Percentiles rank a stretch among this genome's conserved stretches.
Conservation (phyloP, 1,284 basidiomycete genomes). For the Neonothopanus nambi region DNA sequence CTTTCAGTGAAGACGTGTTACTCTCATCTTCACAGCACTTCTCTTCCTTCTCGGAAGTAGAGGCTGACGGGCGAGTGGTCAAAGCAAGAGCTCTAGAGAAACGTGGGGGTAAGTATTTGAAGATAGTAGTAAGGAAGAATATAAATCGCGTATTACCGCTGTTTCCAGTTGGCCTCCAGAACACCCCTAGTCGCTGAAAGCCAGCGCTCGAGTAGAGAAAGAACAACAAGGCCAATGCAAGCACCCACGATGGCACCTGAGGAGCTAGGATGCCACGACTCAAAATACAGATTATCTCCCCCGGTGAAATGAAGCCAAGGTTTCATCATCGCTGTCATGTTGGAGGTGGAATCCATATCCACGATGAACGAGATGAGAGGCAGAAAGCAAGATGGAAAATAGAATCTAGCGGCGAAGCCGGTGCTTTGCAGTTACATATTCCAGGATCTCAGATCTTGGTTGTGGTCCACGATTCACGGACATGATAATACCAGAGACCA, state of each 20-base stretch:
- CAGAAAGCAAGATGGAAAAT: neutral
- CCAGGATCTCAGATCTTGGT: neutral
- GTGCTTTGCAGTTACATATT: too few relatives aligned
- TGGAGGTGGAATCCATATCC: constrained; percentile 20
- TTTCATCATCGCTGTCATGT: constrained; percentile 44
- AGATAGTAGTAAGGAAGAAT: neutral
- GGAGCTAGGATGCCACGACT: constrained; percentile 65
- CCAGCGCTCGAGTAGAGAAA: constrained; percentile 71
- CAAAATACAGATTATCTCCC: constrained; percentile 68
- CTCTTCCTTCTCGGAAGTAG: constrained; percentile 17
- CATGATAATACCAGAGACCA: too few relatives aligned
- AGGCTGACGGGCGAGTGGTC: neutral
- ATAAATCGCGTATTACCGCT: neutral
- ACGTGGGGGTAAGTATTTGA: too few relatives aligned
- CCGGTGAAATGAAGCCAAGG: constrained; percentile 67
- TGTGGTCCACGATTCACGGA: neutral
- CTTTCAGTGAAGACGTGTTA: neutral
- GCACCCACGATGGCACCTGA: constrained; percentile 72
- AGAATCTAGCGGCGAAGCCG: too few relatives aligned
- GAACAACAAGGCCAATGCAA: constrained; percentile 65
- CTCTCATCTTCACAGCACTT: constrained; percentile 10
- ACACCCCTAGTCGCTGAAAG: constrained; percentile 54
- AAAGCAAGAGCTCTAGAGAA: constrained; percentile 29
- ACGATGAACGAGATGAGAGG: constrained; percentile 3
- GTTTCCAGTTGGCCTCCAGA: constrained; percentile 58